phyloP scores from a whole-genome alignment of 345 rosid genomes.

The Arabidopsis suecica region DNA sequence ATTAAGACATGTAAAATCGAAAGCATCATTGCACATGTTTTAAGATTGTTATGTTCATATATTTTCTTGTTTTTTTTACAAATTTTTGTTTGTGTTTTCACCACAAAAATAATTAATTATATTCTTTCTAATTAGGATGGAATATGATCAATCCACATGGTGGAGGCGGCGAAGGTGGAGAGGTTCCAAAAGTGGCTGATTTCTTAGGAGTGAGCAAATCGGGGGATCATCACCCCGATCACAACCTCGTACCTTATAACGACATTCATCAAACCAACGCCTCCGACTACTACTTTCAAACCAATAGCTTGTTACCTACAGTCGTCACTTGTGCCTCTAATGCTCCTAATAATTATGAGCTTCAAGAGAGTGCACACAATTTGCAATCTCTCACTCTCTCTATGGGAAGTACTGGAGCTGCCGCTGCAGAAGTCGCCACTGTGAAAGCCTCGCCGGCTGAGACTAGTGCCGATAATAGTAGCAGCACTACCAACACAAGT shows the following conservation, averaged over 20 bases:
- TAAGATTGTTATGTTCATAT: conserved; percentile 10
- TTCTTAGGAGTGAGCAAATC: conserved; percentile 92
- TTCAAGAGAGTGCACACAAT: conserved; percentile 71
- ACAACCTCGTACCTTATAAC: conserved; percentile 72
- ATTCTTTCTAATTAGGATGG: conserved; percentile 64
- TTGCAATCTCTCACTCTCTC: conserved; percentile 86
- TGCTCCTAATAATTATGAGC: conserved; percentile 55
- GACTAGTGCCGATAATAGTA: conserved; percentile 64
- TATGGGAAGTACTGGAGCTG: conserved; percentile 70
- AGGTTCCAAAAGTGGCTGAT: conserved; percentile 94
- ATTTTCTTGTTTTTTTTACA: background rate
- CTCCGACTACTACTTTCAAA: conserved; percentile 67
- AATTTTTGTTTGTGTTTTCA: background rate
- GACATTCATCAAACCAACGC: conserved; percentile 63
- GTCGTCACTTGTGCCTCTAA: conserved; percentile 48
- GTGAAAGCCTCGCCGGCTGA: conserved; percentile 63
- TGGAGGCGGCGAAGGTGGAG: conserved; percentile 52
- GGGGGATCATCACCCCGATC: conserved; percentile 54
- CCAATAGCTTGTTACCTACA: conserved; percentile 58
- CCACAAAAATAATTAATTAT: background rate
- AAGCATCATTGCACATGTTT: conserved; percentile 18
- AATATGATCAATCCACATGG: conserved; percentile 68
- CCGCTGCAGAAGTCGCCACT: conserved; percentile 31
- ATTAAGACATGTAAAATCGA: background rate
- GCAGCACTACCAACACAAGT: conserved; percentile 60